phyloP scores from a whole-genome alignment of 2,329 filamentous ascomycete species.

The Aspergillus sp. region DNA sequence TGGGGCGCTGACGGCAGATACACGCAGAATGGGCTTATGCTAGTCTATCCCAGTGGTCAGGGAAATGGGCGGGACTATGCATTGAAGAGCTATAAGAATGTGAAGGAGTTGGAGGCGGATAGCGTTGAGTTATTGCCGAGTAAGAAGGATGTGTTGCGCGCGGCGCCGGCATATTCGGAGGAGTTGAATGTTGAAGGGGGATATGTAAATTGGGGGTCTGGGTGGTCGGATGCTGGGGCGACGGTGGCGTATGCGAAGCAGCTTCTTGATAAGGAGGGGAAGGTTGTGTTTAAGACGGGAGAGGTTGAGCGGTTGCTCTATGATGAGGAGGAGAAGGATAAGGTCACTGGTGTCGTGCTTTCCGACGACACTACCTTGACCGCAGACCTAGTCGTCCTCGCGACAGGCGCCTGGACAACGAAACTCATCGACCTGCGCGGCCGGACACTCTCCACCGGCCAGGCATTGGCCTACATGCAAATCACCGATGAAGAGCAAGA shows the following conservation, averaged over 20 bases:
- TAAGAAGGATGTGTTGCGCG: conserved; percentile 27
- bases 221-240: conserved; percentile 40
- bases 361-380: conserved; percentile 44
- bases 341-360: conserved; percentile 46
- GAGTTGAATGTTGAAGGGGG: conserved; percentile 32
- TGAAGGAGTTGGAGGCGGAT: conserved; percentile 27
- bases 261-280: conserved; percentile 29
- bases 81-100: conserved; percentile 35
- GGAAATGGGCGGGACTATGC: conserved; percentile 29
- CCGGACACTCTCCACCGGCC: conserved; percentile 71
- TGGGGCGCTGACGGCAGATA: conserved; percentile 41
- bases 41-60: conserved; percentile 31
- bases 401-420: conserved; percentile 81
- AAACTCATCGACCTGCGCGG: conserved; percentile 70
- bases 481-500: conserved; percentile 66
- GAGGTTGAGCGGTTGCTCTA: conserved; percentile 31
- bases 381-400: conserved; percentile 70
- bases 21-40: conserved; percentile 37
- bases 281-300: conserved; percentile 30
- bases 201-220: conserved; percentile 42
- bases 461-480: conserved; percentile 69
- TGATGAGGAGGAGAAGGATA: conserved; percentile 4
- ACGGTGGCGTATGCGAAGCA: conserved; percentile 34
- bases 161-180: conserved; percentile 29
- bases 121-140: conserved; percentile 29